Evolutionary conservation across 1,284 basidiomycete species (phyloP).

Genomic region (Athelia sp.): DNA sequence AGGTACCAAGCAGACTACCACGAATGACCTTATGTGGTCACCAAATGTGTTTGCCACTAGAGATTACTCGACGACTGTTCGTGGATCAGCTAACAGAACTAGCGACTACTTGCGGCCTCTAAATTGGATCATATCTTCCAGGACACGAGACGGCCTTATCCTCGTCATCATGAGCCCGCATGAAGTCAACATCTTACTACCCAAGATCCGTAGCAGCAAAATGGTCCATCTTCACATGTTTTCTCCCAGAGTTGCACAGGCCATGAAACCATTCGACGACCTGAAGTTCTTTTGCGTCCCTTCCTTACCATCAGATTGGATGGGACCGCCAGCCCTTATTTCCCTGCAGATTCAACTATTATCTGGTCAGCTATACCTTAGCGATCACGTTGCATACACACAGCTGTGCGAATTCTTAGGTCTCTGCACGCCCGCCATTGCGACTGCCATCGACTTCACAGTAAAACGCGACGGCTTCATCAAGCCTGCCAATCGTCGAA

Average conservation of each 20-base stretch:
- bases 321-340: slow-evolving; percentile 12
- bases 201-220: slow-evolving; percentile 26
- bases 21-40: slow-evolving; percentile 12
- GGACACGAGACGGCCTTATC: neutral
- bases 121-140: slow-evolving; percentile 36
- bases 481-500: slow-evolving; percentile 13
- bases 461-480: slow-evolving; percentile 33
- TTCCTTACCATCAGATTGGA: slow-evolving; percentile 14
- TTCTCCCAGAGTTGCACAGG: slow-evolving; percentile 29
- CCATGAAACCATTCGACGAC: slow-evolving; percentile 35
- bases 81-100: slow-evolving; percentile 3
- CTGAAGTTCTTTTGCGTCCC: slow-evolving; percentile 31
- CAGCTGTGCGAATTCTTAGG: slow-evolving; percentile 32
- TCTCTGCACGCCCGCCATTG: slow-evolving; percentile 19
- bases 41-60: slow-evolving; percentile 20
- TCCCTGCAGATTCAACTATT: slow-evolving; percentile 36
- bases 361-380: slow-evolving; percentile 38
- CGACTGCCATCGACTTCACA: slow-evolving; percentile 6
- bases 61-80: slow-evolving; percentile 28
- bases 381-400: slow-evolving; percentile 25
- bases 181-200: slow-evolving; percentile 38
- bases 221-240: slow-evolving; percentile 38
- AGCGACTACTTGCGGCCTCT: slow-evolving; percentile 37
- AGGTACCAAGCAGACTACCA: neutral
- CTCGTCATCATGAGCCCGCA: slow-evolving; percentile 41